These are phyloP conservation scores for Tuber magnatum DNA, from an alignment of 495 filamentous ascomycete species.

Conservation along the genomic window DNA sequence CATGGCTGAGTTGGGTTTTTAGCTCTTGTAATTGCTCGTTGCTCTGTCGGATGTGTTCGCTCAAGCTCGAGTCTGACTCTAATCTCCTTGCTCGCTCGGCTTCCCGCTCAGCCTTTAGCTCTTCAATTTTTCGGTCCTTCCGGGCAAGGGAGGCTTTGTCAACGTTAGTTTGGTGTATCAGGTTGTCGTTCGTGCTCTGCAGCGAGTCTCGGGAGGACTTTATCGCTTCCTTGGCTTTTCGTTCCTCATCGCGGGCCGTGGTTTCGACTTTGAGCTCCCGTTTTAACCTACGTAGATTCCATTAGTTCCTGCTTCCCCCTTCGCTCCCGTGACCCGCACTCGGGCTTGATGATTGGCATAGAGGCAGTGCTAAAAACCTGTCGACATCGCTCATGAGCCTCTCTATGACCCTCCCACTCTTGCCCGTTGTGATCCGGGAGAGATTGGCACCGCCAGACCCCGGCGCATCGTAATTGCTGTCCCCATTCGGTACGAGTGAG, in stretches of 20 bases:
- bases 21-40: constrained; percentile 59
- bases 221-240: constrained; percentile 62
- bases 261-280: constrained; percentile 71
- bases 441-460: constrained; percentile 34
- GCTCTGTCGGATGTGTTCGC: constrained; percentile 56
- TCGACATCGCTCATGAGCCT: constrained; percentile 83
- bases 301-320: neutral
- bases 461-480: constrained; percentile 23
- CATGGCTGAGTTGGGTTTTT: constrained; percentile 50
- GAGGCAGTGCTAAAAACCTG: constrained; percentile 23
- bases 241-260: constrained; percentile 63
- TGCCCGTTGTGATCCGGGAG: constrained; percentile 51
- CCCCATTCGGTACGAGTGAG: constrained; percentile 27
- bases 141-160: constrained; percentile 63
- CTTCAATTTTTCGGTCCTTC: constrained; percentile 74
- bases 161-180: constrained; percentile 62
- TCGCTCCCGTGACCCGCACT: neutral
- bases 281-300: constrained; percentile 48
- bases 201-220: constrained; percentile 66
- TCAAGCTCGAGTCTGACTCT: constrained; percentile 57
- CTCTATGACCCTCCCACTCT: constrained; percentile 90
- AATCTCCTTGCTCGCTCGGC: constrained; percentile 58
- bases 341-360: neutral
- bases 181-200: constrained; percentile 58
- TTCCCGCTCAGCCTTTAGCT: constrained; percentile 59